Conservation (phyloP, 306 rosid species). For the Elaeagnus macrophylla region DNA sequence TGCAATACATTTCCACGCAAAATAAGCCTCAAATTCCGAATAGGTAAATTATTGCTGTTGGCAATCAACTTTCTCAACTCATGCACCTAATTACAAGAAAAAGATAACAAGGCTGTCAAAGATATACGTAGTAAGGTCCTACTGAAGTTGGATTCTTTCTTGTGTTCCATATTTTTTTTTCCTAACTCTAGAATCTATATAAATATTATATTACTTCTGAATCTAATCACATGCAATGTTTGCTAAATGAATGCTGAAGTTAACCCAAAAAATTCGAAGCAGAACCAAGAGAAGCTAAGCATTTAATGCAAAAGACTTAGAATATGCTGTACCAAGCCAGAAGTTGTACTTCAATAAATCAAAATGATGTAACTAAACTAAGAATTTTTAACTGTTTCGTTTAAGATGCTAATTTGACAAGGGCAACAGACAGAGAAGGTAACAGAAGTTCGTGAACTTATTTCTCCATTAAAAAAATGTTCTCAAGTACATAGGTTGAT, state of each 20-base stretch:
- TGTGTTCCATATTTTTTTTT: neutral
- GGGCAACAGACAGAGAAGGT: no score
- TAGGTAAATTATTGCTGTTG: constrained; percentile 35
- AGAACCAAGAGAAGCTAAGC: neutral
- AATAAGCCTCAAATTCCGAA: constrained; percentile 65
- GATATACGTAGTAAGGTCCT: constrained; percentile 5
- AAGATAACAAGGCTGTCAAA: constrained; percentile 9
- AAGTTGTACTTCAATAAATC: no score
- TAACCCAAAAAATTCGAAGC: neutral
- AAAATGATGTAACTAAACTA: no score
- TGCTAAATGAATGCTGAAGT: neutral
- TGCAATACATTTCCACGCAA: constrained; percentile 63
- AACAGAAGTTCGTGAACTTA: no score
- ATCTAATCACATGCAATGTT: neutral
- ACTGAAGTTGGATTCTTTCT: neutral
- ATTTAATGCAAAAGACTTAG: no score
- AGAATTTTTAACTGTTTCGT: no score
- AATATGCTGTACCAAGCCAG: no score
- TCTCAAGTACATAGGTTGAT: no score
- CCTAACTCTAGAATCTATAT: no score
- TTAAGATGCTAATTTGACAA: no score
- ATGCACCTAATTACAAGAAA: constrained; percentile 42
- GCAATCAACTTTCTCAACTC: constrained; percentile 70
- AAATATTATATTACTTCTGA: no score
- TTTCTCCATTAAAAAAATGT: no score